Base-by-base conservation (phyloP, 805 yeast genomes). In the Jamesozyma jinghongensis region DNA sequence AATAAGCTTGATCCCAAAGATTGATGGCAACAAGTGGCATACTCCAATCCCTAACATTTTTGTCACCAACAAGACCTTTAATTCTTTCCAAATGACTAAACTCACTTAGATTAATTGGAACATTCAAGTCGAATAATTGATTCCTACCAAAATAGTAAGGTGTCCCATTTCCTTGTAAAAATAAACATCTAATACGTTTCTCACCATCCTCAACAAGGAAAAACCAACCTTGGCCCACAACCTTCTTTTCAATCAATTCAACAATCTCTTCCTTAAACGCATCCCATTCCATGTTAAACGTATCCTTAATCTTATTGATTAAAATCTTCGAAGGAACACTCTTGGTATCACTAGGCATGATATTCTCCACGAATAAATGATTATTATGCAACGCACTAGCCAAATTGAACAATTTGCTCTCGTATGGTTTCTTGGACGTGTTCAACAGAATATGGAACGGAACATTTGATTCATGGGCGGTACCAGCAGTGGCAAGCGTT, bases 331-430 rank as follows among this genome's bases (percentile, higher is more conserved):
- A 62, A 41, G 74, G 67, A 40, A 54, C 50, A 12, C 61, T 53
- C 27, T 36, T 35, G 17, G 16, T 27, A 4, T 40, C 22, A 7
- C 28, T 14, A 3, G 62, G 62, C 13, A 54, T 20, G 26, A 62
- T 58, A 42, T 82, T 83, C 59, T 81, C 77, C 55, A 87, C 79
- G 53, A 83, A 86, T 38, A 92, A 71, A 64, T 90, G 98, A 67
- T 92, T 92, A 65, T 87, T 88, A 66, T 84, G 90, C 2, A 87
- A 79, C 59, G 84, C 94, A 4, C 95, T 84, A 3, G 97, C 97
- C 55, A 73, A 76, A 64, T 88, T 92, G 70, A 81, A 88, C n/a
- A 60, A 47, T 41, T 75, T 74, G 27, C 87, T 79, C 52, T 75
- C 74, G 25, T 77, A 74, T 25, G 83, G 69, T 47, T 77, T 74